Conservation (phyloP, 768 basidiomycete genomes). For the Melanogaster broomeanus region DNA sequence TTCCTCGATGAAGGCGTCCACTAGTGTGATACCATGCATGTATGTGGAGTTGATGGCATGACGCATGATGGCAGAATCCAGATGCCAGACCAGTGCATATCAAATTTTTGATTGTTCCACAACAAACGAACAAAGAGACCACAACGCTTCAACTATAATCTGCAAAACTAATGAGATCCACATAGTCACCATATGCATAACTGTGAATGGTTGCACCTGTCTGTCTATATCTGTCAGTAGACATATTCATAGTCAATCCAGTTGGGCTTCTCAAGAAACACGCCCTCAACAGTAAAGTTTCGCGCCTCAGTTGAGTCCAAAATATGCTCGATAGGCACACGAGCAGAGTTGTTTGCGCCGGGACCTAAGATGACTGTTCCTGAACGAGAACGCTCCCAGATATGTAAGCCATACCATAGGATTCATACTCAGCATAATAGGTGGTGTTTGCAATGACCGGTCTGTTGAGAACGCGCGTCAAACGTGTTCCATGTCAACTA, state of each 20-base stretch:
- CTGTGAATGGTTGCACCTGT: no score
- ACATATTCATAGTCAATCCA: constrained; percentile 58
- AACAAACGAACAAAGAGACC: no score
- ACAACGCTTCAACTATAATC: no score
- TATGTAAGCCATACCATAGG: constrained; percentile 38
- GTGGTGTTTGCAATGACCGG: constrained; percentile 54
- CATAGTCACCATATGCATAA: no score
- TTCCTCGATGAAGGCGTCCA: no score
- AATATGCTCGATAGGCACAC: constrained; percentile 50
- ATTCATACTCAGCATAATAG: constrained; percentile 58
- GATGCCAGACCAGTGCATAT: no score
- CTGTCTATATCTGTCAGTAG: constrained; percentile 29
- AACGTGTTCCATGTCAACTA: background rate
- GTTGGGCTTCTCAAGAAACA: constrained; percentile 49
- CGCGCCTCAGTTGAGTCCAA: constrained; percentile 41
- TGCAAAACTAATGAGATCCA: no score
- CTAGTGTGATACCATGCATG: no score
- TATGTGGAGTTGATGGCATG: no score
- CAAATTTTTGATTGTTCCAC: no score
- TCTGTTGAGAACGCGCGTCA: constrained; percentile 25
- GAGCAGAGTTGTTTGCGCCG: constrained; percentile 46
- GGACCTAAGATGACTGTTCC: constrained; percentile 37
- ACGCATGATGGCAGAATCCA: no score
- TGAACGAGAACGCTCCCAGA: background rate
- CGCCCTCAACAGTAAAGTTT: constrained; percentile 47